Base-by-base conservation (phyloP, 2,329 filamentous ascomycete species). In the Orbilia blumenaviensis region DNA sequence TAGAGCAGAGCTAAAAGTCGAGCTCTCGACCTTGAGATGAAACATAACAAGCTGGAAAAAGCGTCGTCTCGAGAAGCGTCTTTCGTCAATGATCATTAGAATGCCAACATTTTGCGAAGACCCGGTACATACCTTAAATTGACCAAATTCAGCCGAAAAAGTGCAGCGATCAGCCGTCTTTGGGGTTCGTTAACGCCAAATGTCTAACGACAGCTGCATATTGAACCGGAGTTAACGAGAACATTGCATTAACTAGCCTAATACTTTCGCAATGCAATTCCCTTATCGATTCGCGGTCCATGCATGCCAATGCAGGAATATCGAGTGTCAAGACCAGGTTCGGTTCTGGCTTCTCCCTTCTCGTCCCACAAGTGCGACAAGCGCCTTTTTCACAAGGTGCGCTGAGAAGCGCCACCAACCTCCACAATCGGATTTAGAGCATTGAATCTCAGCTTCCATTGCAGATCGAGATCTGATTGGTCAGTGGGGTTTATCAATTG, bases 361-460 rank as follows among this genome's bases (percentile, higher is more conserved):
- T 25, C 14, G 23, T 25, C 12, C 16, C 52, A 38, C 52, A 56
- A 29, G 52, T 56, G 52, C 52, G 52, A 56, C 52, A 56, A 56
- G 52, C 52, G 52, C 52, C 52, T 38, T 38, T n/a, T 38, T 25
- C 52, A 38, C 52, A 56, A 32, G 52, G 52, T 56, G 52, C 18
- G 7, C 14, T 10, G 29, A 25, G 52, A 56, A 56, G 52, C 52
- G 52, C 52, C 52, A 56, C 48, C 52, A 18, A 32, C 8, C 48
- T 38, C 50, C 18, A 23, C 18, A 23, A 25, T 56, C 32, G 52
- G 52, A 38, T n/a, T 56, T 56, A 23, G 23, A 50, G 12, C 23
- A 1, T 1, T 50, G 23, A n/a, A 29, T 25, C 29, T 29, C 46
- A 50, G 46, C 46, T 29, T 25, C 46, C 12, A 12, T 9, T 18